Base-by-base conservation (phyloP, 129 eudicot genomes). In the Silybum marianum region DNA sequence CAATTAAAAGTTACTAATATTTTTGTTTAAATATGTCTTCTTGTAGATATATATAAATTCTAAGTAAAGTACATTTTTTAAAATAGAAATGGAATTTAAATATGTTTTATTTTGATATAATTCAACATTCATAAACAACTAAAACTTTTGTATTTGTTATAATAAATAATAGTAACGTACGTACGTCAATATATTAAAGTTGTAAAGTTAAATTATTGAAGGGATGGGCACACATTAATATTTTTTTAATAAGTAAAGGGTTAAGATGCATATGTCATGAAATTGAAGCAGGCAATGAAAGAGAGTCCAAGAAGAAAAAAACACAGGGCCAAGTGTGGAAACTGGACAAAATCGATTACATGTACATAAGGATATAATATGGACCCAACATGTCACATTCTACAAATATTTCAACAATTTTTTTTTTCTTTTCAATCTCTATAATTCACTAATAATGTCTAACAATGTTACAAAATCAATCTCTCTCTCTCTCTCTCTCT, bases 211-310 rank as follows among this genome's bases (percentile, higher is more conserved):
- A 58, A 58, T 58, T n/a, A 78, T 70, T 68, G 76, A 42, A 78
- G 67, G 67, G 26, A 68, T 78, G 82, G 75, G 69, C 72, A 70
- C 65, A 42, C 40, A 22, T 7, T 72, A 40, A 18, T 21, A 46
- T 76, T 9, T 23, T 34, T 14, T 36, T 40, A 60, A 58, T 22
- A 80, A 72, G 14, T 68, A 9, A 22, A 73, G 32, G 25, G 6
- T 54, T 75, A 18, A 54, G 5, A 30, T 72, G 76, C 60, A 60
- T 40, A 80, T 72, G 72, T 80, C 63, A 60, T 80, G 84, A 60
- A 16, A 23, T 38, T 38, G 67, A 58, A 38, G 42, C 24, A 72
- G 42, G 72, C 84, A 60, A 60, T 24, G 75, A 44, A 44, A 78
- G 46, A 26, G 44, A 69, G 75, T 69, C 75, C 76, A 44, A 44